These are phyloP conservation scores for Cupressus sempervirens DNA, from an alignment of 75 land plant species.

Conservation along the genomic window DNA sequence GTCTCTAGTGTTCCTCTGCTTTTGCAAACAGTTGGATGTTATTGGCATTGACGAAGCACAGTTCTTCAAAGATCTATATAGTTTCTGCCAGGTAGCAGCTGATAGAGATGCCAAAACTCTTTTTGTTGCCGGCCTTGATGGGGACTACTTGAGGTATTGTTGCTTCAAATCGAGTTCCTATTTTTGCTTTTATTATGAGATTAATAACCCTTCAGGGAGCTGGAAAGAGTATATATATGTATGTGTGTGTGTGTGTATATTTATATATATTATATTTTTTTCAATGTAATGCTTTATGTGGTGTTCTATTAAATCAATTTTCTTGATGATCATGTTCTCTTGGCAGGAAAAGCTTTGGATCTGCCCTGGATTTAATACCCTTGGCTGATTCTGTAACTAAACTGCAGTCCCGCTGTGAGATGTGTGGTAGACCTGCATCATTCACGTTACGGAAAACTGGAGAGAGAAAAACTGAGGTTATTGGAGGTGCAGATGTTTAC, in stretches of 20 bases:
- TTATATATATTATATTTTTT: no score
- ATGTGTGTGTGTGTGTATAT: no score
- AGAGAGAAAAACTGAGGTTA: constrained; percentile 68
- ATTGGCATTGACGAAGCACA: constrained; percentile 99
- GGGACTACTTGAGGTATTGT: constrained; percentile 81
- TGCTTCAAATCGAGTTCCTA: not conserved
- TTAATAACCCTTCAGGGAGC: not conserved
- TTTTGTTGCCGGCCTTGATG: constrained; percentile 92
- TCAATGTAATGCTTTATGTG: not conserved
- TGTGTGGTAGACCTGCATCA: constrained; percentile 70
- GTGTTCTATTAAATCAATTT: not conserved
- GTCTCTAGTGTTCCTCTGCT: not conserved
- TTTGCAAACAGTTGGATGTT: constrained; percentile 64
- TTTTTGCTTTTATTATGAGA: not conserved
- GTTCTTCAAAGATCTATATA: constrained; percentile 82
- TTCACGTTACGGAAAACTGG: constrained; percentile 83
- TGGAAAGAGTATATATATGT: not conserved
- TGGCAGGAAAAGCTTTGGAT: constrained; percentile 88
- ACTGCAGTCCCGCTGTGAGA: constrained; percentile 74
- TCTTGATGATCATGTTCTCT: not conserved
- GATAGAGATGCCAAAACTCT: constrained; percentile 86
- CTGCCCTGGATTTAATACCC: constrained; percentile 72
- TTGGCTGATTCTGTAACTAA: constrained; percentile 88
- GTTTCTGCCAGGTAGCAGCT: constrained; percentile 86
- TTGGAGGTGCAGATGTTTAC: constrained; percentile 89